Percentiles rank a stretch among this genome's conserved stretches.
These are phyloP conservation scores for Nemania diffusa DNA, from an alignment of 2,329 filamentous ascomycete genomes.

Conservation along the genomic window DNA sequence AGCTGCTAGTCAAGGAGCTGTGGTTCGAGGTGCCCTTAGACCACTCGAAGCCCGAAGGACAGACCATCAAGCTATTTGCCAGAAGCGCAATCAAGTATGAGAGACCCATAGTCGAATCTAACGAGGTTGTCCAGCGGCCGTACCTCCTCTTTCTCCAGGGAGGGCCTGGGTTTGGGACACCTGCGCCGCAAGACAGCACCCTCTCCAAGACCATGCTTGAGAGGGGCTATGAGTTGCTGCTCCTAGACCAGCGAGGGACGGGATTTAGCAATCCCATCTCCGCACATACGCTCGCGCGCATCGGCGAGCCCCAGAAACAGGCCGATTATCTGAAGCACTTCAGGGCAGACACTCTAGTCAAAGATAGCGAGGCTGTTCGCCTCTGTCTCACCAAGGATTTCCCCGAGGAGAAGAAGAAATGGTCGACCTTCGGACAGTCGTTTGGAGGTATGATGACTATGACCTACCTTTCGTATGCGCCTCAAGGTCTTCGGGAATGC, in stretches of 20 bases:
- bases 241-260: conserved; percentile 91
- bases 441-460: conserved; percentile 90
- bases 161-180: conserved; percentile 83
- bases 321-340: conserved; percentile 85
- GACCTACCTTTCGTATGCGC: conserved; percentile 85
- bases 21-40: conserved; percentile 89
- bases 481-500: conserved; percentile 80
- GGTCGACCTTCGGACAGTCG: conserved; percentile 89
- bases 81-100: conserved; percentile 77
- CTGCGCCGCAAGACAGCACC: conserved; percentile 76
- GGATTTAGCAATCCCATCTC: conserved; percentile 85
- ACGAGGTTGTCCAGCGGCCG: conserved; percentile 58
- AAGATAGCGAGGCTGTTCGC: conserved; percentile 87
- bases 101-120: conserved; percentile 63
- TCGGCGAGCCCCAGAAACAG: conserved; percentile 73
- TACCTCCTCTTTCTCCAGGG: conserved; percentile 83
- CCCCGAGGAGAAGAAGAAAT: conserved; percentile 76
- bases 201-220: conserved; percentile 78
- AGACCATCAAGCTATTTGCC: conserved; percentile 79
- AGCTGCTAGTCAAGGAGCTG: conserved; percentile 80
- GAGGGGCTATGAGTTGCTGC: conserved; percentile 85
- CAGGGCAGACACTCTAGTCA: conserved; percentile 89
- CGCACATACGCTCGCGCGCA: conserved; percentile 73
- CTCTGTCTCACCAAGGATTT: conserved; percentile 76
- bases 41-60: conserved; percentile 70